Conservation (phyloP, 352 stramenopile genomes). For the Pseudoperonospora humuli region DNA sequence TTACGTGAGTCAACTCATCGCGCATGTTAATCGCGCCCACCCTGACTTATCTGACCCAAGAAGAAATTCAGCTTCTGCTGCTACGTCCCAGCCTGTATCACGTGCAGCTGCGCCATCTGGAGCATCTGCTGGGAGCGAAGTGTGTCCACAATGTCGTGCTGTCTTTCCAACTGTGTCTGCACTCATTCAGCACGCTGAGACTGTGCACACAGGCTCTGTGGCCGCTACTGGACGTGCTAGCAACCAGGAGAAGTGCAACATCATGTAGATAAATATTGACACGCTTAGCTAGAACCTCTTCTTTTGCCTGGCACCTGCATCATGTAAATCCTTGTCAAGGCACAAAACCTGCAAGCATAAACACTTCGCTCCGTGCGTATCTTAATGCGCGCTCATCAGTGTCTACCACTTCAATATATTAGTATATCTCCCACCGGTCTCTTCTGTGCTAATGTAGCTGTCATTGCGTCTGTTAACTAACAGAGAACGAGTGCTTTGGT, state of each 20-base stretch:
- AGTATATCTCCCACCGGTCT: constrained; percentile 13
- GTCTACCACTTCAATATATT: constrained; percentile 24
- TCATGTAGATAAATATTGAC: constrained; percentile 37
- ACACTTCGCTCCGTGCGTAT: neutral
- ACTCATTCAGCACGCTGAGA: constrained; percentile 61
- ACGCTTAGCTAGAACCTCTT: neutral
- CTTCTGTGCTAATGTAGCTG: no score
- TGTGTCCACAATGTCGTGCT: constrained; percentile 61
- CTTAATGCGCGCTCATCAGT: constrained; percentile 4
- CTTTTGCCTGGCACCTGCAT: neutral
- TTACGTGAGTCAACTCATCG: constrained; percentile 66
- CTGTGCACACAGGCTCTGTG: constrained; percentile 23
- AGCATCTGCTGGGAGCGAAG: constrained; percentile 25
- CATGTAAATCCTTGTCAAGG: neutral
- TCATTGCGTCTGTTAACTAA: neutral
- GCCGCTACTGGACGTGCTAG: constrained; percentile 14
- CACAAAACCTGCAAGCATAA: neutral
- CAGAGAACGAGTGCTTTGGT: neutral
- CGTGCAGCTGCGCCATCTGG: constrained; percentile 3
- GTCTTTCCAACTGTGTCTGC: constrained; percentile 44
- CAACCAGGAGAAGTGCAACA: constrained; percentile 46
- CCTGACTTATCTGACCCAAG: constrained; percentile 27
- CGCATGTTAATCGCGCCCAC: constrained; percentile 65
- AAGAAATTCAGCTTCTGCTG: constrained; percentile 4
- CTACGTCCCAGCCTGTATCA: constrained; percentile 3